phyloP scores from a whole-genome alignment of 2,329 filamentous ascomycete genomes.

The Penicillium sp. region DNA sequence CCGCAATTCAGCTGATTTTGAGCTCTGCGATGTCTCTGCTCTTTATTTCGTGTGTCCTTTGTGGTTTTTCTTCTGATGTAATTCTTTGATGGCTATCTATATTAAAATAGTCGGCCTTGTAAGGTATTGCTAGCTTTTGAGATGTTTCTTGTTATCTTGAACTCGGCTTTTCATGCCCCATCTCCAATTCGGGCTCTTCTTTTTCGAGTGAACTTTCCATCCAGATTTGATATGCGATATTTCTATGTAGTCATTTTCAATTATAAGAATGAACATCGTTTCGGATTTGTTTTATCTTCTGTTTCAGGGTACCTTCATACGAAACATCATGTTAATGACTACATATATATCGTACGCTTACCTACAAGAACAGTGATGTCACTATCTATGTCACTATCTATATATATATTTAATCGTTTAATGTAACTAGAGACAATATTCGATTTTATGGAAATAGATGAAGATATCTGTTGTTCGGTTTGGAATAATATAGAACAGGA shows the following conservation, averaged over 20 bases:
- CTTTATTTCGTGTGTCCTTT: neutral
- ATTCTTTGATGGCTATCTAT: slow-evolving; percentile 9
- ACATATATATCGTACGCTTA: neutral
- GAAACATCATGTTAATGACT: neutral
- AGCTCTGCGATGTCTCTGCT: neutral
- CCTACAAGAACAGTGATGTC: neutral
- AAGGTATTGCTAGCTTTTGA: slow-evolving; percentile 6
- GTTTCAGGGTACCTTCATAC: neutral
- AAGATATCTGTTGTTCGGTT: neutral
- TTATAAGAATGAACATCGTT: neutral
- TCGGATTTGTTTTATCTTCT: neutral
- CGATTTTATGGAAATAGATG: neutral
- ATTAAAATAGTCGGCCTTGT: slow-evolving; percentile 1
- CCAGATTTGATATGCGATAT: neutral
- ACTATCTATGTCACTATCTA: neutral
- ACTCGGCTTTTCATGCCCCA: neutral
- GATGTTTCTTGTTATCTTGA: neutral
- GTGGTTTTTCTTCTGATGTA: slow-evolving; percentile 17
- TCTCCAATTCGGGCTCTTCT: neutral
- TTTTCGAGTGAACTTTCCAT: neutral
- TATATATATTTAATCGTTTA: neutral
- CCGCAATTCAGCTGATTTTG: neutral
- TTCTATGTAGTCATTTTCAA: neutral
- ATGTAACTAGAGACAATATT: neutral
- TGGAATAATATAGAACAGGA: neutral